These are phyloP conservation scores for Xylariaceae sp. DNA, from an alignment of 2,329 filamentous ascomycete genomes.

Conservation along the genomic window DNA sequence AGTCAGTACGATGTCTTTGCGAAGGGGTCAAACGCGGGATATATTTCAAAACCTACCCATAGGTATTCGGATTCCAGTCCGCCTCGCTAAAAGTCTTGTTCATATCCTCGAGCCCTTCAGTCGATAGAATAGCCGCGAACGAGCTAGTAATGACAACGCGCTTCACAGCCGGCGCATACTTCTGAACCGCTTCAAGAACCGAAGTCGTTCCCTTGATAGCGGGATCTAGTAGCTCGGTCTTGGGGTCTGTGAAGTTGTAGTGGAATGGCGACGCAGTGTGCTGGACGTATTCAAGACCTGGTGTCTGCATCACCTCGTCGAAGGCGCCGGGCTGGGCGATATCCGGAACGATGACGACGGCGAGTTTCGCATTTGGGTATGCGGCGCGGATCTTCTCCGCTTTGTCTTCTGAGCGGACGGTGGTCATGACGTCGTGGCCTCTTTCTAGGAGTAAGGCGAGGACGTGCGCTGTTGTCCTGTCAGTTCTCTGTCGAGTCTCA, in stretches of 20 bases:
- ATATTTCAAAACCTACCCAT: constrained; percentile 21
- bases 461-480: constrained; percentile 45
- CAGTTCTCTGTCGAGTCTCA: constrained; percentile 1
- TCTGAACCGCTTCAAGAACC: constrained; percentile 68
- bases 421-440: constrained; percentile 53
- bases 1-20: too few relatives aligned
- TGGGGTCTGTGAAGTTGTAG: constrained; percentile 49
- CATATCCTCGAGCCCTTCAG: constrained; percentile 37
- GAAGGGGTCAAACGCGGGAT: too few relatives aligned
- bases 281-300: constrained; percentile 53
- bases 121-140: constrained; percentile 51
- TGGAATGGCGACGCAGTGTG: constrained; percentile 62
- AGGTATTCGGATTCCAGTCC: constrained; percentile 54
- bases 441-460: constrained; percentile 52
- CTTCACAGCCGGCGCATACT: constrained; percentile 58
- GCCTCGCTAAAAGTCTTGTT: constrained; percentile 43
- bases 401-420: constrained; percentile 54
- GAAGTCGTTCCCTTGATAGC: constrained; percentile 62
- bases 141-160: constrained; percentile 64
- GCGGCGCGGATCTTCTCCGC: constrained; percentile 50
- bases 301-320: constrained; percentile 54
- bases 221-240: constrained; percentile 56
- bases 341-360: constrained; percentile 67
- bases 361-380: constrained; percentile 46
- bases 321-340: constrained; percentile 74